These are phyloP conservation scores for Trametopsis cervina DNA, from an alignment of 768 basidiomycete genomes.

Conservation along the genomic window DNA sequence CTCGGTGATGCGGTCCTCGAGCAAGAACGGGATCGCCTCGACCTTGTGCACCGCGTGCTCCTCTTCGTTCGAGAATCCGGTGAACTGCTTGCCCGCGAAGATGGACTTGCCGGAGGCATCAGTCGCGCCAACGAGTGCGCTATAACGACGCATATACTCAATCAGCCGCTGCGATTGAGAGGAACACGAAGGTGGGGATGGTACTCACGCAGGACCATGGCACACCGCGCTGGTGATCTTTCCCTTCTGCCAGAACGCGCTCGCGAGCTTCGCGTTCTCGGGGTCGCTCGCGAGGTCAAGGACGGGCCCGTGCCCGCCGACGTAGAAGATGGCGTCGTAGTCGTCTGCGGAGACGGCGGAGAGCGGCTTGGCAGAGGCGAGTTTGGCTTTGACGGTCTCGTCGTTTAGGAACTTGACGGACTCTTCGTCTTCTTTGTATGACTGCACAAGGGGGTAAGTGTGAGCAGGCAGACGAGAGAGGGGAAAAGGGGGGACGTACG, in stretches of 20 bases:
- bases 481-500: constrained; percentile 24
- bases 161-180: no score
- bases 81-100: constrained; percentile 48
- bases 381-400: constrained; percentile 38
- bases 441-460: constrained; percentile 24
- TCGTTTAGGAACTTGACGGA: constrained; percentile 55
- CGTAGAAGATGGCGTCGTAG: constrained; percentile 72
- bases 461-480: not conserved
- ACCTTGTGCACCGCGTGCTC: constrained; percentile 43
- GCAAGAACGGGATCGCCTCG: constrained; percentile 60
- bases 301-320: constrained; percentile 75
- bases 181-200: not conserved
- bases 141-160: constrained; percentile 7
- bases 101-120: constrained; percentile 56
- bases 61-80: constrained; percentile 69
- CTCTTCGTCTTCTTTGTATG: constrained; percentile 45
- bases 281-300: constrained; percentile 60
- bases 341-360: constrained; percentile 49
- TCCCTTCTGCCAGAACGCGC: constrained; percentile 60
- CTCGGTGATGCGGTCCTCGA: constrained; percentile 55
- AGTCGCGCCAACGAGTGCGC: constrained; percentile 53
- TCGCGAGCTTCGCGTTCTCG: constrained; percentile 49
- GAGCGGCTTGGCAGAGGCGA: constrained; percentile 53
- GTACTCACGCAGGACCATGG: constrained; percentile 66
- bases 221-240: constrained; percentile 72